Conservation (phyloP, 225 moss, liverwort and hornwort species). For the Physcomitrium patens region DNA sequence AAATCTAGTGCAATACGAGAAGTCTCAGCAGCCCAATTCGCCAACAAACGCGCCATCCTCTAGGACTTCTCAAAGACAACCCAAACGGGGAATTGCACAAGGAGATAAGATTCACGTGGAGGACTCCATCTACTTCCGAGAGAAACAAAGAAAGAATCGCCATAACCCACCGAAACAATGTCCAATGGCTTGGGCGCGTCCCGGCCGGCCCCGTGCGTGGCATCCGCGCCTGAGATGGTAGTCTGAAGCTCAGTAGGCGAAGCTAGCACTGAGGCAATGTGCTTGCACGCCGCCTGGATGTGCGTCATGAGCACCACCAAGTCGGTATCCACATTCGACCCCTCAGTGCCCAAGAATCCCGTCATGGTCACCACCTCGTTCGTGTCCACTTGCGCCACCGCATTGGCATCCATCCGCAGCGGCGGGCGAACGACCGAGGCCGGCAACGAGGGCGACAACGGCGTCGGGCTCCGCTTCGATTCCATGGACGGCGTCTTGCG, state of each 20-base stretch:
- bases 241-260: conserved; percentile 80
- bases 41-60: neutral
- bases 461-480: conserved; percentile 9
- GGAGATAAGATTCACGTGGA: too few relatives aligned
- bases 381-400: conserved; percentile 22
- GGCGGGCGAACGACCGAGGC: conserved; percentile 36
- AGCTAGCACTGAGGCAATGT: conserved; percentile 74
- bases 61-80: too few relatives aligned
- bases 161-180: conserved; percentile 82
- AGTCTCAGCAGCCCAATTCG: neutral
- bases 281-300: conserved; percentile 86
- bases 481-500: conserved; percentile 43
- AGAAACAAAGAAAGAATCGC: neutral
- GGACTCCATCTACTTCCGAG: neutral
- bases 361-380: conserved; percentile 58
- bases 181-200: conserved; percentile 93
- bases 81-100: neutral
- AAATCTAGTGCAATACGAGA: neutral
- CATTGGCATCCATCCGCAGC: conserved; percentile 22
- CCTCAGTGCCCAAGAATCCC: conserved; percentile 61
- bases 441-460: conserved; percentile 27
- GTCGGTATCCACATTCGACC: conserved; percentile 69
- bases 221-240: conserved; percentile 53
- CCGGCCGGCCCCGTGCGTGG: conserved; percentile 43
- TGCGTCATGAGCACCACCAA: conserved; percentile 78